Evolutionary conservation across 2,329 filamentous ascomycete species (phyloP).

Genomic region (Pseudogymnoascus sp.): DNA sequence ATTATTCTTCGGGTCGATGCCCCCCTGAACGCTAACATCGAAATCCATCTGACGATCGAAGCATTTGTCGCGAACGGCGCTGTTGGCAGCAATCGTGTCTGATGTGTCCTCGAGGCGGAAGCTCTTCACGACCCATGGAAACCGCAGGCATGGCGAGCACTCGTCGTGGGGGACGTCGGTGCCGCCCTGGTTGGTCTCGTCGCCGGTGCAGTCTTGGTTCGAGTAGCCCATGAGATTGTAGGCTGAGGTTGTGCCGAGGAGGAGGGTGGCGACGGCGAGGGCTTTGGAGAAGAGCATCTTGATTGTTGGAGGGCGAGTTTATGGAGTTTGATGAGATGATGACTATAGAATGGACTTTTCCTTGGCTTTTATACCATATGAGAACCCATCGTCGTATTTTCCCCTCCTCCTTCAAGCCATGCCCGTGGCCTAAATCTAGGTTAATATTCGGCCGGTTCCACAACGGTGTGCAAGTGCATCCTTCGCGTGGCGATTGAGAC

Average conservation of each 20-base stretch:
- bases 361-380: background rate
- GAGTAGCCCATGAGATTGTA: background rate
- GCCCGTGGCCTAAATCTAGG: background rate
- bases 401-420: background rate
- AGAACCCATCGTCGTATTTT: background rate
- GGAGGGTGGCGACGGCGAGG: background rate
- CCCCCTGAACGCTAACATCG: background rate
- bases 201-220: background rate
- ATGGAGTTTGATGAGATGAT: background rate
- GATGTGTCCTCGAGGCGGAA: background rate
- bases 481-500: background rate
- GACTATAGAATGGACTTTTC: background rate
- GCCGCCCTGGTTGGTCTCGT: background rate
- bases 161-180: background rate
- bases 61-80: background rate
- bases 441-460: background rate
- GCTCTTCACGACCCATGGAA: background rate
- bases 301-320: background rate
- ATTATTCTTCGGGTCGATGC: background rate
- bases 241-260: background rate
- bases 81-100: background rate
- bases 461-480: background rate
- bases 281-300: background rate
- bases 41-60: background rate
- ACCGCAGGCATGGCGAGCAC: background rate